Conservation (phyloP, 2,329 filamentous ascomycete species). For the Lachnellula cervina region DNA sequence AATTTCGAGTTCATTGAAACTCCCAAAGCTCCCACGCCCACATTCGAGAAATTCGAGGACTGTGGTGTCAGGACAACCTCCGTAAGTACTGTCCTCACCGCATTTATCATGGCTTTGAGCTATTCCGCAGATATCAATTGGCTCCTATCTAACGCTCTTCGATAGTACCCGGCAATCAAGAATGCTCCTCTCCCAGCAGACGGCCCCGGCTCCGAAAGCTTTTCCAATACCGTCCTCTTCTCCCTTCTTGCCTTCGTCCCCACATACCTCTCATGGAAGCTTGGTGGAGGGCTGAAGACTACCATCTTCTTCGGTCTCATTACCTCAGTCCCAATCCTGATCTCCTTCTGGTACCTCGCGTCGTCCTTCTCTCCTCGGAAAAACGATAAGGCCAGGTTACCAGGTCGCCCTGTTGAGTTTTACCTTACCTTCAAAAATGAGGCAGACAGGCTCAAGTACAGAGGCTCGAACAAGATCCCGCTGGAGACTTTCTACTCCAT, state of each 20-base stretch:
- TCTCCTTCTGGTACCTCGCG: slow-evolving; percentile 73
- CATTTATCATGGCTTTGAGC: not conserved
- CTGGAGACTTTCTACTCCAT: slow-evolving; percentile 96
- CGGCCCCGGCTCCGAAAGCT: slow-evolving; percentile 74
- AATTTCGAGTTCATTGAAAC: slow-evolving; percentile 63
- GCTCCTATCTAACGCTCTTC: slow-evolving; percentile 19
- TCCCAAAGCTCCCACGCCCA: slow-evolving; percentile 45
- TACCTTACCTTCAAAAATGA: slow-evolving; percentile 77
- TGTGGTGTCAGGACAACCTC: slow-evolving; percentile 52
- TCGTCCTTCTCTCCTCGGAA: slow-evolving; percentile 81
- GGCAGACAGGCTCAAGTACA: slow-evolving; percentile 60
- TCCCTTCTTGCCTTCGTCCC: slow-evolving; percentile 66
- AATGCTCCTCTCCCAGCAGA: slow-evolving; percentile 94
- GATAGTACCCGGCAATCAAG: slow-evolving; percentile 79
- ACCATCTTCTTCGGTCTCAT: slow-evolving; percentile 80
- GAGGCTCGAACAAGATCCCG: slow-evolving; percentile 74
- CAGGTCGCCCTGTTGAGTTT: slow-evolving; percentile 82
- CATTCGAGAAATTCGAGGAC: slow-evolving; percentile 47
- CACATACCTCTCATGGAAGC: slow-evolving; percentile 73
- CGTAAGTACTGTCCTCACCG: slow-evolving; percentile 35
- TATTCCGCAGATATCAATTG: slow-evolving; percentile 25
- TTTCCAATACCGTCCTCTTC: slow-evolving; percentile 78
- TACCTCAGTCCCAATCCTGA: slow-evolving; percentile 72
- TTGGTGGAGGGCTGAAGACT: slow-evolving; percentile 82
- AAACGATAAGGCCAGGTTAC: slow-evolving; percentile 86